Conservation (phyloP, 164 flowering plant species). For the Malania oleifera region DNA sequence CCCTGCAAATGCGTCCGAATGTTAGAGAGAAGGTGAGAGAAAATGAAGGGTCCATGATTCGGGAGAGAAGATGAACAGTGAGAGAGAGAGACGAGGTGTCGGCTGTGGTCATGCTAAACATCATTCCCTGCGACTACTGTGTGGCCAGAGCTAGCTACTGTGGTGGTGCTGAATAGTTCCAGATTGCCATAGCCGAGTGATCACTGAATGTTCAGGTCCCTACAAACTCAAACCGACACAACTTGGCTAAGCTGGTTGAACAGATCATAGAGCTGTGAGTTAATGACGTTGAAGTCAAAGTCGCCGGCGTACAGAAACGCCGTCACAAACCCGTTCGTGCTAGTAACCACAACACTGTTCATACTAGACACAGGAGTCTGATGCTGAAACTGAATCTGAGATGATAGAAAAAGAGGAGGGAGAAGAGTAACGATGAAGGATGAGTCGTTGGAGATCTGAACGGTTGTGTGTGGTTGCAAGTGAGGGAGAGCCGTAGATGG, state of each 20-base stretch:
- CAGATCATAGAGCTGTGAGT: slow-evolving; percentile 78
- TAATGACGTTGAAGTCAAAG: slow-evolving; percentile 61
- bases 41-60: no score
- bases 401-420: slow-evolving; percentile 22
- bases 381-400: slow-evolving; percentile 53
- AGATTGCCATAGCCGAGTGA: slow-evolving; percentile 90
- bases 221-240: slow-evolving; percentile 78
- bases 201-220: slow-evolving; percentile 60
- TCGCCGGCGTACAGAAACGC: slow-evolving; percentile 83
- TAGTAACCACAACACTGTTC: slow-evolving; percentile 24
- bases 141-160: no score
- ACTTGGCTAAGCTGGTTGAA: slow-evolving; percentile 69
- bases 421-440: slow-evolving; percentile 19
- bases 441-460: slow-evolving; percentile 20
- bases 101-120: no score
- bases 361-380: slow-evolving; percentile 28
- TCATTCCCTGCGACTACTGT: no score
- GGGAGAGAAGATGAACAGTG: no score
- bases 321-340: slow-evolving; percentile 27
- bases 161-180: no score
- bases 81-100: no score
- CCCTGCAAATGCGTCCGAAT: no score
- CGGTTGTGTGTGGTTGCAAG: no score
- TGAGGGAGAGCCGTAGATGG: no score
- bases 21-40: no score